Conservation (phyloP, 164 flowering plant genomes). For the Chimonanthus praecox region DNA sequence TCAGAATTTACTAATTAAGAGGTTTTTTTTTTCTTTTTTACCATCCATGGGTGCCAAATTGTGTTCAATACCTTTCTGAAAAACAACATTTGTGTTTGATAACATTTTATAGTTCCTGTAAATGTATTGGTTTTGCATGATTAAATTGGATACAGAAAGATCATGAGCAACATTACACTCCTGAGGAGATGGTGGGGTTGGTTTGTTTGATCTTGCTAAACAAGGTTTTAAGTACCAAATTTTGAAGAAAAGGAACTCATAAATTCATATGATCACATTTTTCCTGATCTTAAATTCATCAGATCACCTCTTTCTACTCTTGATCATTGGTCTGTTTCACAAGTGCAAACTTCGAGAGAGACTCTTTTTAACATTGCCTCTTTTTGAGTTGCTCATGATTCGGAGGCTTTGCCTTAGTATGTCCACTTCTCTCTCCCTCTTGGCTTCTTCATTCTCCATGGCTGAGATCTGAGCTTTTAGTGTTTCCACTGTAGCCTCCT, state of each 20-base stretch:
- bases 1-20: no score
- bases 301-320: background rate
- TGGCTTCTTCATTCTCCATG: conserved; percentile 33
- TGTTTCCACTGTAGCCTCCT: conserved; percentile 43
- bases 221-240: background rate
- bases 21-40: background rate
- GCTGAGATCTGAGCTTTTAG: conserved; percentile 31
- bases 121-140: background rate
- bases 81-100: background rate
- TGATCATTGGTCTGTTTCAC: background rate
- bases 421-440: conserved; percentile 54
- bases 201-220: background rate
- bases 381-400: conserved; percentile 45
- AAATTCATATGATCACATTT: no score
- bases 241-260: background rate
- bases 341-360: conserved; percentile 10
- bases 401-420: conserved; percentile 68
- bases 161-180: background rate
- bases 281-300: background rate
- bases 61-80: background rate
- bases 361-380: background rate
- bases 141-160: background rate
- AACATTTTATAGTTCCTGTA: background rate
- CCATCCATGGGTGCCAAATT: background rate
- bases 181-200: background rate